phyloP scores from a whole-genome alignment of 805 yeast genomes.

The Ogataea minuta region DNA sequence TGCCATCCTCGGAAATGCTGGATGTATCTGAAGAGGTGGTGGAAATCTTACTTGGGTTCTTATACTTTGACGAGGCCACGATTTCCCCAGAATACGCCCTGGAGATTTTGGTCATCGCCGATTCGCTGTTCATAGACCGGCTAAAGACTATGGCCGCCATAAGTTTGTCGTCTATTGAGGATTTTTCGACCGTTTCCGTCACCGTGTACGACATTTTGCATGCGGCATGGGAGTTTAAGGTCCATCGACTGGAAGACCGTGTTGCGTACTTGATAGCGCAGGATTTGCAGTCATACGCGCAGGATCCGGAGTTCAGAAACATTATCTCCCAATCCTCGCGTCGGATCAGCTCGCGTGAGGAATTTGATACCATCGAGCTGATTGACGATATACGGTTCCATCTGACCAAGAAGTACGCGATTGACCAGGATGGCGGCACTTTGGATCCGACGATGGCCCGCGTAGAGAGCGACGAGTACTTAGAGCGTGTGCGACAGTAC shows the following conservation, averaged over 20 bases:
- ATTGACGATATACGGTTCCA: conserved; percentile 75
- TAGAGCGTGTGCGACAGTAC: conserved; percentile 27
- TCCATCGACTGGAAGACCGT: conserved; percentile 62
- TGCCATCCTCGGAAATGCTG: conserved; percentile 18
- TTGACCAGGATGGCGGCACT: conserved; percentile 27
- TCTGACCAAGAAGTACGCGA: conserved; percentile 40
- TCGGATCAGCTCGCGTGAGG: conserved; percentile 60
- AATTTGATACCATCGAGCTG: conserved; percentile 76
- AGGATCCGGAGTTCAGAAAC: conserved; percentile 39
- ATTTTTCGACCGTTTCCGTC: conserved; percentile 24
- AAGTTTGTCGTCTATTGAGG: conserved; percentile 35
- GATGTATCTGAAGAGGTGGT: conserved; percentile 10
- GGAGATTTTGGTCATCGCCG: conserved; percentile 59
- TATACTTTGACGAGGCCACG: conserved; percentile 59
- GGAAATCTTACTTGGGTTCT: conserved; percentile 50
- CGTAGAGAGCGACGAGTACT: conserved; percentile 14
- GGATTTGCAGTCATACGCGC: conserved; percentile 39
- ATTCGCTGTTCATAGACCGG: conserved; percentile 57
- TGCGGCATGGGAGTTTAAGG: conserved; percentile 65
- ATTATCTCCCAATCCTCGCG: conserved; percentile 37
- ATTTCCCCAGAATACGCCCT: conserved; percentile 51
- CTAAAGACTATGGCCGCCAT: conserved; percentile 64
- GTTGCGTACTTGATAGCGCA: conserved; percentile 59
- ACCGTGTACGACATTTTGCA: conserved; percentile 56
- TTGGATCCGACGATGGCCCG: conserved; percentile 16